These are phyloP conservation scores for Arthroderma sp. DNA, from an alignment of 2,329 filamentous ascomycete genomes.

Conservation along the genomic window DNA sequence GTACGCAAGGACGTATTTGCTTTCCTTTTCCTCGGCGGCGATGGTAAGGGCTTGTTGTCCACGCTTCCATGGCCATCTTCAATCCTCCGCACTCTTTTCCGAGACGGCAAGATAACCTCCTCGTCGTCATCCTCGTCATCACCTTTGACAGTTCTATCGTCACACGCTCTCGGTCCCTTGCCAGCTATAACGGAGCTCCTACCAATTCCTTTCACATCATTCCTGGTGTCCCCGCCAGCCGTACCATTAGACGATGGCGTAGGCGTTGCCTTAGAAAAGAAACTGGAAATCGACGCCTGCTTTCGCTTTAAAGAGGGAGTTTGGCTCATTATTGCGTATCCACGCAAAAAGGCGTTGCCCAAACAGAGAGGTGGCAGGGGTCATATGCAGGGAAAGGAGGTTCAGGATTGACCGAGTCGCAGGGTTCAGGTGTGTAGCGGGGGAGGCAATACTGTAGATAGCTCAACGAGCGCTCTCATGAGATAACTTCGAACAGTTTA, in stretches of 20 bases:
- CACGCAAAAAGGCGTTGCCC: too few species aligned
- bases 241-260: constrained; percentile 10
- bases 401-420: too few species aligned
- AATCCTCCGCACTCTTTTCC: constrained; percentile 26
- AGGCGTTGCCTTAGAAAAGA: constrained; percentile 53
- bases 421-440: too few species aligned
- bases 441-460: too few species aligned
- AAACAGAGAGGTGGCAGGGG: too few species aligned
- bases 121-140: constrained; percentile 28
- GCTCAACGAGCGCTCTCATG: too few species aligned
- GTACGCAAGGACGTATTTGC: constrained; percentile 30
- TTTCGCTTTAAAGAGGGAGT: constrained; percentile 22
- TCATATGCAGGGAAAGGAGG: too few species aligned
- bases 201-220: background rate
- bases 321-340: constrained; percentile 7
- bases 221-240: background rate
- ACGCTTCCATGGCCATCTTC: constrained; percentile 4
- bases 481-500: too few species aligned
- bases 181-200: too few species aligned
- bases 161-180: background rate
- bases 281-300: constrained; percentile 67
- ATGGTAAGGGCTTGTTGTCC: constrained; percentile 8
- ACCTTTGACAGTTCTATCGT: background rate
- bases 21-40: constrained; percentile 4
- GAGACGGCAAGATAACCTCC: constrained; percentile 26